phyloP scores from a whole-genome alignment of 73 alveolate species.

The Breviolum minutum region DNA sequence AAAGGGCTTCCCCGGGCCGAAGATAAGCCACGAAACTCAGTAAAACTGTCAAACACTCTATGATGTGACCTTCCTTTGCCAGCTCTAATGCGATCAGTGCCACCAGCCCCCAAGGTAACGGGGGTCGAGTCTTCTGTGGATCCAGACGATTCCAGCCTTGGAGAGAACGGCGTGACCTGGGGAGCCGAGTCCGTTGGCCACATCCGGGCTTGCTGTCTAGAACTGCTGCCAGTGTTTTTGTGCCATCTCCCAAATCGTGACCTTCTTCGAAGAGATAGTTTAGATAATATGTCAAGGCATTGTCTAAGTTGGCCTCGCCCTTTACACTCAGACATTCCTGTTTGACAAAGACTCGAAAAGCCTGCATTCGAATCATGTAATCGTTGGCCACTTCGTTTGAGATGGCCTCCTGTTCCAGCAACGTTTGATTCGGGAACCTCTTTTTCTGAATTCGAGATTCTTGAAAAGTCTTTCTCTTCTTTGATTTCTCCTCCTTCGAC shows the following conservation, averaged over 20 bases:
- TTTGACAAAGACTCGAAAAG: background rate
- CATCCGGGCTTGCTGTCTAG: background rate
- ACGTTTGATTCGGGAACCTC: conserved; percentile 8
- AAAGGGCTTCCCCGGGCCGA: conserved; percentile 25
- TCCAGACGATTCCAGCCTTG: conserved; percentile 42
- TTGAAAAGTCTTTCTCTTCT: background rate
- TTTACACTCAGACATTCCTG: background rate
- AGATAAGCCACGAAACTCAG: conserved; percentile 14
- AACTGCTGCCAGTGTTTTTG: background rate
- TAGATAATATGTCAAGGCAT: background rate
- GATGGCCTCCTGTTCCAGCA: conserved; percentile 20
- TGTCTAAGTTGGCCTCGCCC: background rate
- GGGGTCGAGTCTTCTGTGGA: conserved; percentile 11
- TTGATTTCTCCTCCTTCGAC: background rate
- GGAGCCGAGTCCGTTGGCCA: background rate
- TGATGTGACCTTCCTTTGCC: background rate
- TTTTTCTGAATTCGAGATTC: background rate
- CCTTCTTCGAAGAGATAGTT: conserved; percentile 2
- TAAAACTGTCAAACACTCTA: background rate
- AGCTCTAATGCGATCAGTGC: background rate
- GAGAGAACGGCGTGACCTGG: background rate
- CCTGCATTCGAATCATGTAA: background rate
- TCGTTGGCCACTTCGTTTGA: background rate
- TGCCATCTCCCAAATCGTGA: background rate
- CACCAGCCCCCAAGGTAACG: conserved; percentile 1